Base-by-base conservation (phyloP, 306 rosid genomes). In the Senna tora region DNA sequence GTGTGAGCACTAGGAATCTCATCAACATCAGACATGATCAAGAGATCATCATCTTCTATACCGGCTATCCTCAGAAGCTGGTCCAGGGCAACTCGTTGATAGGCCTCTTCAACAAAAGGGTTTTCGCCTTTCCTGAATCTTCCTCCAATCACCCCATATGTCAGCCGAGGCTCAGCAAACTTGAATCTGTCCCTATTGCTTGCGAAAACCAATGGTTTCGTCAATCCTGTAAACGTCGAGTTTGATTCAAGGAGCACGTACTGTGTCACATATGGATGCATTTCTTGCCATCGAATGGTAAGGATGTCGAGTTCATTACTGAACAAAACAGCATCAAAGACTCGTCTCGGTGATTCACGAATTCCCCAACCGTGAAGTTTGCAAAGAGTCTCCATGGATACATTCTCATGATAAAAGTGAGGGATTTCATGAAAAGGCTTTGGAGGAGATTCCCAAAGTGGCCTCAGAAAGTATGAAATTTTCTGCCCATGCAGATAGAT, bases 1-100 rank as follows among this genome's bases (percentile, higher is more conserved):
- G 97, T 91, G 88, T 91, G 97, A 54, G 87, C 93, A 30, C 96
- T 91, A 1, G 97, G 97, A 84, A 91, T 91, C 86, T 91, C 97
- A 43, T 91, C 97, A 19, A 90, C 96, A 66, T 90, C 96, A 30
- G 96, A 90, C 96, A 90, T 88, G 75, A 90, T 90, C 86, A 90
- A 76, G 60, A 91, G 81, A 73, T 91, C 97, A 51, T 89, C 96
- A 39, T 91, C 93, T 75, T 85, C 83, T 57, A 91, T 89, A 21
- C 96, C 97, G 0, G 97, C 92, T 25, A 76, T 71, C 79, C 65
- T 77, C 72, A 91, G 83, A 71, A 91, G 96, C 77, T 65, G 81
- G 74, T 91, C 97, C 75, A 91, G 53, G 7, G 88, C 89, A 7
- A 89, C 82, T 77, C 97, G 87, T 71, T 91, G 97, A 80, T 85